Base-by-base conservation (phyloP, 2,329 filamentous ascomycete species). In the Trichoderma atroviride region DNA sequence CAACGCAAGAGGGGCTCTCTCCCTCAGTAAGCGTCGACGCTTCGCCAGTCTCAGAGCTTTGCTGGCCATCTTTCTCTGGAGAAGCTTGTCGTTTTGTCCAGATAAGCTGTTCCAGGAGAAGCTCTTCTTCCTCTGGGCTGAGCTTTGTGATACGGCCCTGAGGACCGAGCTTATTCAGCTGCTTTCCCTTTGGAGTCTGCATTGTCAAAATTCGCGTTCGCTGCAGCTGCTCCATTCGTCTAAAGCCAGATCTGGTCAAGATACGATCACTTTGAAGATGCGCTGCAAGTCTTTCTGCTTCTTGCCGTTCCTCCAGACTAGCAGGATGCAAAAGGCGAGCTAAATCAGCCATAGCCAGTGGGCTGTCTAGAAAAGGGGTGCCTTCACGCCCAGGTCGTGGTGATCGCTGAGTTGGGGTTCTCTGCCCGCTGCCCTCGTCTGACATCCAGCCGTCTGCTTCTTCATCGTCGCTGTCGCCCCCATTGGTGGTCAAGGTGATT, bases 321-420 rank as follows among this genome's bases (percentile, higher is more conserved):
- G 87, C 88, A 0, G 96, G 96, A 73, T 97, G 89, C 9, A 99
- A 87, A 0, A 98, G 88, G 29, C 90, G 87, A 2, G 94, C 92
- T 16, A 99, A 86, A 69, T 92, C 90, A 13, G 84, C 78, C 69
- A 90, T 83, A 66, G 89, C 88, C 70, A 96, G 83, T 4, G 89
- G 84, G 31, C 84, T 85, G 74, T 93, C 91, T 31, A 84, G 75
- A 5, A 85, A 77, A 0, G 91, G 89, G 0, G 89, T 90, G 62
- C 79, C 78, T 74, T 90, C 87, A 22, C 81, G 84, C 57, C 76
- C 77, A 2, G 71, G 52, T 29, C 74, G 76, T 10, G 88, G 88
- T 10, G 87, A 85, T 3, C 78, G 78, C 75, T 92, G 92, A 0
- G 92, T 96, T 0, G 94, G 94, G 22, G 93, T 97, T 69, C 88